Base-by-base conservation (phyloP, 805 yeast species). In the Metschnikowia kunwiensis region DNA sequence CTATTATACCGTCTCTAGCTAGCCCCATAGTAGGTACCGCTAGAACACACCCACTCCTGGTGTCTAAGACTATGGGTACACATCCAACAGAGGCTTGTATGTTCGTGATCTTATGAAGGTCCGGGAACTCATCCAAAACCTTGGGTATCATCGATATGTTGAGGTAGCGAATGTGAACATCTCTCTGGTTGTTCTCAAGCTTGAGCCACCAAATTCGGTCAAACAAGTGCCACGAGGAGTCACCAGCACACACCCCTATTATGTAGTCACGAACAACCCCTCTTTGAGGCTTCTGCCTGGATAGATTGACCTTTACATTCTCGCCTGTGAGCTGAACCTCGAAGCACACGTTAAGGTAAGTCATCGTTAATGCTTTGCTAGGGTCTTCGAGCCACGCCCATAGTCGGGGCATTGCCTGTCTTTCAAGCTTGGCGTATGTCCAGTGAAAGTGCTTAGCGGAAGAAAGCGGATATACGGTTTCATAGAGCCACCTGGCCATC, bases 351-450 rank as follows among this genome's bases (percentile, higher is more conserved):
- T 43, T 43, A n/a, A 44, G 32, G 32, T 42, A 44, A 3, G 46
- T 44, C 32, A 42, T 30, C 7, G 7, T 24, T 3, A 32, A 13
- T 3, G n/a, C 10, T 0, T 11, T n/a, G 4, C 19, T 13, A 4
- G 30, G 29, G 5, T 11, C 20, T 10, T 31, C 32, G 5, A 44
- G 23, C 32, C 41, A 42, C 3, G 21, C 24, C 26, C 28, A 19
- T 8, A 66, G 31, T 20, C 42, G 44, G 0, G 70, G 68, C 10
- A 65, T 39, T 7, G 60, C 51, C 5, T 45, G 55, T 17, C 68
- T 38, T 29, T 63, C 63, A 12, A 67, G 27, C 39, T 60, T 65
- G 12, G 72, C 65, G 37, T 63, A 68, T 3, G 58, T 44, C 69
- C 69, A 68, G 43, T 66, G 63, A 40, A 58, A 63, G 30, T 63